Base-by-base conservation (phyloP, 495 filamentous ascomycete species). In the Xylaria castorea region DNA sequence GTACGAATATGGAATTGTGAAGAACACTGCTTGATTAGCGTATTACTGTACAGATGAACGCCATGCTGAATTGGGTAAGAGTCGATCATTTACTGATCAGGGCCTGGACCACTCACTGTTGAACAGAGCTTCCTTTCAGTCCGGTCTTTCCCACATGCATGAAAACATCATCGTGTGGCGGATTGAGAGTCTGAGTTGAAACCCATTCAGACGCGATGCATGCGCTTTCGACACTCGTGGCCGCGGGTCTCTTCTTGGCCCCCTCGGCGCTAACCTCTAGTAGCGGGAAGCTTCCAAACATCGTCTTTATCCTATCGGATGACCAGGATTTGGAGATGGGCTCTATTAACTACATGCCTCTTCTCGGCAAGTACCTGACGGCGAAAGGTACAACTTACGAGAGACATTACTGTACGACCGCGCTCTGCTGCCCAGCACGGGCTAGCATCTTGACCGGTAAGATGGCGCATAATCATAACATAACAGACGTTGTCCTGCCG, bases 391-490 rank as follows among this genome's bases (percentile, higher is more conserved):
- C 82, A 5, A 81, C 78, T 27, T 88, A 81, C 58, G 71, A 72
- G 14, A 83, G 83, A 63, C 86, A 88, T 71, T 87, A 85, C 57
- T 80, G 82, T 12, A 85, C 85, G 0, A 85, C 82, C 2, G 78
- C 86, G 5, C 74, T 86, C 6, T 88, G 86, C 71, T 88, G 86
- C 42, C 86, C 86, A 0, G 84, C 85, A 5, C 79, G 86, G 11
- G 86, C 86, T 6, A 86, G 77, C 53, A 74, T 88, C 14, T 85
- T 81, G 85, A 89, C 86, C 0, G 88, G 88, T 38, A 82, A 83
- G 61, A 80, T 84, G 51, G 87, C 87, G 0, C 88, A 90, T 69
- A 90, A 90, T 73, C 88, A 87, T 12, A 90, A 90, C 74, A 85
- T 90, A 20, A 90, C 88, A 1, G 85, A 89, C 68, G 85, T 90